These are phyloP conservation scores for Heritiera littoralis DNA, from an alignment of 345 rosid species.

Conservation along the genomic window DNA sequence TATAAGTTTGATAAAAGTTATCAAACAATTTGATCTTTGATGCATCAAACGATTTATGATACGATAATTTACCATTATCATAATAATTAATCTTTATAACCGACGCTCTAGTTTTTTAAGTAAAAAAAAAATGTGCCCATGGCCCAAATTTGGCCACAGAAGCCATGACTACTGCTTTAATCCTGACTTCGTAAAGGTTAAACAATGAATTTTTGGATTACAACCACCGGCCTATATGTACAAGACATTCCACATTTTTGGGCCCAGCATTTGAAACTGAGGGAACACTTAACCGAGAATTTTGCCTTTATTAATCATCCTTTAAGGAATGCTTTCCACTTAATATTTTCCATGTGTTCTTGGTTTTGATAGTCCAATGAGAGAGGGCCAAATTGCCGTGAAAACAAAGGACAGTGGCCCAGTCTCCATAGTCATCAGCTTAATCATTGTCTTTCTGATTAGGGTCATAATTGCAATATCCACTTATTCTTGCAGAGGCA, in stretches of 20 bases:
- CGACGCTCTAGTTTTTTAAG: too few species aligned
- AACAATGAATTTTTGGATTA: conserved; percentile 2
- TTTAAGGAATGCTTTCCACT: background rate
- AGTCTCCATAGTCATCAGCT: conserved; percentile 2
- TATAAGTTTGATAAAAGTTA: too few species aligned
- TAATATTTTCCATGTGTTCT: background rate
- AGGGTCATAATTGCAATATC: conserved; percentile 1
- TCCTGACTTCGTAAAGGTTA: background rate
- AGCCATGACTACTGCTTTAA: background rate
- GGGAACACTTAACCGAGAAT: conserved; percentile 7
- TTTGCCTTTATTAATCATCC: conserved; percentile 15
- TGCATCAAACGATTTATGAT: too few species aligned
- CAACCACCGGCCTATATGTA: conserved; percentile 25
- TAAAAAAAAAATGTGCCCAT: background rate
- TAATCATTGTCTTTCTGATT: conserved; percentile 15
- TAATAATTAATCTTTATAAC: too few species aligned
- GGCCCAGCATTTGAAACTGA: conserved; percentile 8
- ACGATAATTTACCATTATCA: too few species aligned
- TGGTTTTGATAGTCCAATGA: conserved; percentile 2
- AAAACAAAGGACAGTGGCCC: background rate
- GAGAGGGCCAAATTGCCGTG: conserved; percentile 1
- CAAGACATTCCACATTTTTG: background rate
- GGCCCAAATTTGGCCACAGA: conserved; percentile 16
- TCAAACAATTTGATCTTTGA: too few species aligned
- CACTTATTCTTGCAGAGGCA: conserved; percentile 5